Evolutionary conservation across 495 filamentous ascomycete species (phyloP), one percentile per base, ranked within the genome.

Genomic region (Xylaria cubensis): DNA sequence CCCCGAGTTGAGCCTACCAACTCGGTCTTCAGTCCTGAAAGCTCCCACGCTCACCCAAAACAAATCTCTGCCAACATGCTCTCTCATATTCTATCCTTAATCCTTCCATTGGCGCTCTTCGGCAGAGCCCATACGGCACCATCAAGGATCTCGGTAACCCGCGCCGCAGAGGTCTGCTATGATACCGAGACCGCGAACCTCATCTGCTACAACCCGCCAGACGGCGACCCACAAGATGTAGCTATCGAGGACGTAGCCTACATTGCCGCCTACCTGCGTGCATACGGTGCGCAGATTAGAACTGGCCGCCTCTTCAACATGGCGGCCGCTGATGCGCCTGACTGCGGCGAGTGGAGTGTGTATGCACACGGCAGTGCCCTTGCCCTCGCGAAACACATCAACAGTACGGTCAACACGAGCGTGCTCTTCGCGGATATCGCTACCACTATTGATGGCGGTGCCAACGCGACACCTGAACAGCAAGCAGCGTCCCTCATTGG

Each of bases 311-410:
- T 64, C 1, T 64, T 64, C 24, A 26, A 17, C n/a, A 64, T 64
- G 62, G 41, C 39, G 4, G 62, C 62, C 6, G 24, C 62, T 21
- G 62, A 64, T 10, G 41, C 62, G 7, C 62, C 62, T 8, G 62
- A 64, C 36, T 48, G 62, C 62, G 62, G 62, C 12, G 62, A 64
- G 36, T 64, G 62, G 62, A 19, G 24, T 39, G 15, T 64, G 8
- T 64, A 64, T 39, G 32, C 39, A 13, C 10, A 64, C 19, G 61
- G 61, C n/a, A 64, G 39, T 19, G 61, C 61, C 39, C 39, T 42
- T 13, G 39, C 39, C 39, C 39, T 42, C 39, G 3, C 39, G 12
- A 42, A 42, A 42, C 39, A 42, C 10, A 42, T 42, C 39, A 42
- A 42, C 10, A 42, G 39, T 1, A 42, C 39, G 10, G 39, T 42